Evolutionary conservation across 192 early-diverging fungal species (phyloP), one percentile per base, ranked within the genome.

Genomic region (Linnemannia schmuckeri): DNA sequence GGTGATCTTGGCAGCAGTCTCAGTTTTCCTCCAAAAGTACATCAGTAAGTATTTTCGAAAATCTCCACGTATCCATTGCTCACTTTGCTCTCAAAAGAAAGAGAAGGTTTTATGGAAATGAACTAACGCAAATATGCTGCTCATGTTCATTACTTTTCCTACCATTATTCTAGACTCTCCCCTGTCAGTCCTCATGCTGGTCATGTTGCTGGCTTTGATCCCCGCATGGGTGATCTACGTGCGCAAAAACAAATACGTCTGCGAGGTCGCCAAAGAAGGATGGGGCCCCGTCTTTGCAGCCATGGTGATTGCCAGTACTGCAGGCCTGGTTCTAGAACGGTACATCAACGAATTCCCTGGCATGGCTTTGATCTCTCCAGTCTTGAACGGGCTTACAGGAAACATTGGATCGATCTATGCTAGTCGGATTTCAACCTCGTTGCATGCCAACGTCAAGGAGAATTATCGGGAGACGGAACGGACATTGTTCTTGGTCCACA

Each of bases 351-450:
- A 88, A 66, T 96, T 91, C 72, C 88, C 88, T 35, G 94, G 93
- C 8, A 83, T 96, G 33, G 95, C 94, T 18, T 74, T 96, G 75
- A 80, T 96, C 40, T 91, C 94, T 12, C 95, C 95, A 17, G 92
- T 95, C 9, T 76, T 95, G 70, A 94, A 93, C 76, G 94, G 94
- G 20, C 41, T 96, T 18, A 90, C 92, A 35, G 96, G 96, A 40
- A 97, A 97, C 76, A 89, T 97, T n/a, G 94, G 93, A 35, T 95
- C 96, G 8, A 94, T 96, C 22, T 96, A 94, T 73, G 94, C 94
- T 0, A 94, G 94, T 41, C 90, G 96, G 13, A 93, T 96, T 41
- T 95, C 94, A 10, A 96, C 96, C 10, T 91, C 93, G 27, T 85
- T 96, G 38, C 96, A 96, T 70, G 82, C 88, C 12, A 90, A 88